These are phyloP conservation scores for Metarhizium rileyi DNA, from an alignment of 2,329 filamentous ascomycete genomes.

Conservation along the genomic window DNA sequence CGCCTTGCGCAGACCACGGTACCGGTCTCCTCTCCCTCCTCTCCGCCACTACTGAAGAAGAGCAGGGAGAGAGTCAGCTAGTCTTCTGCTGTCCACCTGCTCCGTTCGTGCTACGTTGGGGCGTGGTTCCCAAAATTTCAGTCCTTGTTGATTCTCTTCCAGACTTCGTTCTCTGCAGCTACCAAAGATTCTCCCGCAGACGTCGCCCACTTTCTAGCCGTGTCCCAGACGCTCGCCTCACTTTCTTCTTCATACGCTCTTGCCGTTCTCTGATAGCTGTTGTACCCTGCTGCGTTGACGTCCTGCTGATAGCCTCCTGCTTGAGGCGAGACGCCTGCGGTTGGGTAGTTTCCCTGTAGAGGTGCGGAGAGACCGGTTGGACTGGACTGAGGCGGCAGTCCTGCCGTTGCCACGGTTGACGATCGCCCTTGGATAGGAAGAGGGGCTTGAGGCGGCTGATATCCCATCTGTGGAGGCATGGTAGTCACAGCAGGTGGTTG, in stretches of 20 bases:
- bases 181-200: slow-evolving; percentile 48
- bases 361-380: slow-evolving; percentile 13
- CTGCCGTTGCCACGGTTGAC: slow-evolving; percentile 27
- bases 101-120: not conserved
- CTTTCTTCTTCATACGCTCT: slow-evolving; percentile 17
- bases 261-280: slow-evolving; percentile 34
- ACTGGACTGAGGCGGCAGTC: slow-evolving; percentile 17
- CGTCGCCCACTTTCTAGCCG: slow-evolving; percentile 48
- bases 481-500: slow-evolving; percentile 19
- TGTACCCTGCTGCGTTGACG: slow-evolving; percentile 40
- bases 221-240: slow-evolving; percentile 42
- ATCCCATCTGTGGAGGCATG: slow-evolving; percentile 38
- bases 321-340: slow-evolving; percentile 32
- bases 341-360: slow-evolving; percentile 16
- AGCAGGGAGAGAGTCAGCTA: not conserved
- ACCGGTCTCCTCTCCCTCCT: not conserved
- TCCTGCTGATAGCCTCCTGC: slow-evolving; percentile 47
- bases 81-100: not conserved
- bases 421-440: slow-evolving; percentile 36
- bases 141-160: slow-evolving; percentile 53
- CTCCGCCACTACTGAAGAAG: not conserved
- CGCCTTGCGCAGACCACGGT: not conserved
- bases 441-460: slow-evolving; percentile 34
- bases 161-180: slow-evolving; percentile 51
- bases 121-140: not conserved